Conservation (phyloP, 1,284 basidiomycete genomes). For the Ceratobasidium sp. region DNA sequence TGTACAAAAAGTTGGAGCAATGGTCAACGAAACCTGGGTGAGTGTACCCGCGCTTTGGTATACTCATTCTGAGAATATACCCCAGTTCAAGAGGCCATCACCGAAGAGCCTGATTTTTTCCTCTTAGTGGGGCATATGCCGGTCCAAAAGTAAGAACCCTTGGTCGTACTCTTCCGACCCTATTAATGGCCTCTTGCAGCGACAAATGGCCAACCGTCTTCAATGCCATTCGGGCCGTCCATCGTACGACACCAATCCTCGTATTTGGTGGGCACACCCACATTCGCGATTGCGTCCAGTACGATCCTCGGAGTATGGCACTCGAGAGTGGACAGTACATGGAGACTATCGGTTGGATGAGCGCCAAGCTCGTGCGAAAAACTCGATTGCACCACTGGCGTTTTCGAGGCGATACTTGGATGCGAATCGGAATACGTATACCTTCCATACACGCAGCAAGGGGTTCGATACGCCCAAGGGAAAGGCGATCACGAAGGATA, state of each 20-base stretch:
- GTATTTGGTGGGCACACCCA: slow-evolving; percentile 83
- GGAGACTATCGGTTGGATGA: slow-evolving; percentile 76
- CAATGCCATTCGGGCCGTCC: slow-evolving; percentile 72
- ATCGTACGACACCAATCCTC: slow-evolving; percentile 75
- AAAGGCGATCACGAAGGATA: slow-evolving; percentile 59
- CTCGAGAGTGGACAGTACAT: slow-evolving; percentile 85
- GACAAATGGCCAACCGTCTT: slow-evolving; percentile 64
- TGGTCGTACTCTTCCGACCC: neutral
- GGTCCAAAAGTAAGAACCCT: slow-evolving; percentile 20
- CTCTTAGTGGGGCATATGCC: slow-evolving; percentile 65
- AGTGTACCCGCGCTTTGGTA: neutral
- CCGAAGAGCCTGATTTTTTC: slow-evolving; percentile 85
- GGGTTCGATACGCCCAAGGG: slow-evolving; percentile 65
- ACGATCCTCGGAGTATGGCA: slow-evolving; percentile 69
- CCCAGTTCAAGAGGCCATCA: slow-evolving; percentile 77
- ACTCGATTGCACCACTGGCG: slow-evolving; percentile 56
- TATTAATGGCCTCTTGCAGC: slow-evolving; percentile 50
- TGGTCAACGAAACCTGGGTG: slow-evolving; percentile 69
- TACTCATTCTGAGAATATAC: neutral
- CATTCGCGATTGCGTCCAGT: slow-evolving; percentile 75
- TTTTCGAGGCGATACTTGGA: slow-evolving; percentile 76
- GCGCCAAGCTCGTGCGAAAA: slow-evolving; percentile 46
- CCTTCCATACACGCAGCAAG: slow-evolving; percentile 54
- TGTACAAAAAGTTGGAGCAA: slow-evolving; percentile 71
- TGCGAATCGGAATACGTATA: slow-evolving; percentile 71